phyloP scores from a whole-genome alignment of 2,329 filamentous ascomycete genomes.

The Rhynchosporium secalis region DNA sequence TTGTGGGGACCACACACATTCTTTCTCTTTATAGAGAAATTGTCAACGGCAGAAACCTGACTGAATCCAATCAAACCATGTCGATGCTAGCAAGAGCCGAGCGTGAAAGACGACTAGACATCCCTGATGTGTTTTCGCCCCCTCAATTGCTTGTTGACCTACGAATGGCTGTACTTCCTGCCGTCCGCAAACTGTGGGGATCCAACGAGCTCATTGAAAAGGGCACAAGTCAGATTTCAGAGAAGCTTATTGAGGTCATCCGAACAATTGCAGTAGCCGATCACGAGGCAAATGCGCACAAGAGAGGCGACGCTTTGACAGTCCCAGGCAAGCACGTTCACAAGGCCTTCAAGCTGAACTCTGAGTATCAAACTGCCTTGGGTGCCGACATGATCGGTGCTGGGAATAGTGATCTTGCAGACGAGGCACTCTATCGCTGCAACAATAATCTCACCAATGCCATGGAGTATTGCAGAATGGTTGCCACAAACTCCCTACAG shows the following conservation, averaged over 20 bases:
- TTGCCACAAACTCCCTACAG: constrained; percentile 57
- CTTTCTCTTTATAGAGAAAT: constrained; percentile 78
- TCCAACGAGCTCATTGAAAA: constrained; percentile 76
- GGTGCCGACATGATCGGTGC: constrained; percentile 39
- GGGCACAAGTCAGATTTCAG: constrained; percentile 72
- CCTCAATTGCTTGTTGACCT: constrained; percentile 85
- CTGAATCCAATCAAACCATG: constrained; percentile 69
- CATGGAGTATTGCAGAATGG: constrained; percentile 72
- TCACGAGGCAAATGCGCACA: constrained; percentile 65
- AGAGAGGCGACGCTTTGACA: constrained; percentile 58
- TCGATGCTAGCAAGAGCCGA: constrained; percentile 53
- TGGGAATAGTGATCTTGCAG: constrained; percentile 62
- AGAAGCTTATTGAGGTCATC: constrained; percentile 79
- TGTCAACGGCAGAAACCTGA: constrained; percentile 74
- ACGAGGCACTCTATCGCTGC: constrained; percentile 81
- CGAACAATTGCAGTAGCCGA: constrained; percentile 77
- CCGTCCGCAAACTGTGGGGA: constrained; percentile 79
- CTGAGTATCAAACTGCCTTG: constrained; percentile 46
- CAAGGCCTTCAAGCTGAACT: constrained; percentile 54
- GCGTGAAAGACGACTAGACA: constrained; percentile 47
- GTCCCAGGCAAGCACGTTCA: constrained; percentile 40
- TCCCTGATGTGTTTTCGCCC: constrained; percentile 54
- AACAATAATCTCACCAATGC: constrained; percentile 63
- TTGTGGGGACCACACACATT: constrained; percentile 73
- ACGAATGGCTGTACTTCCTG: constrained; percentile 75